These are phyloP conservation scores for Leishmania turanica DNA, from an alignment of 208 protist species.

Conservation along the genomic window DNA sequence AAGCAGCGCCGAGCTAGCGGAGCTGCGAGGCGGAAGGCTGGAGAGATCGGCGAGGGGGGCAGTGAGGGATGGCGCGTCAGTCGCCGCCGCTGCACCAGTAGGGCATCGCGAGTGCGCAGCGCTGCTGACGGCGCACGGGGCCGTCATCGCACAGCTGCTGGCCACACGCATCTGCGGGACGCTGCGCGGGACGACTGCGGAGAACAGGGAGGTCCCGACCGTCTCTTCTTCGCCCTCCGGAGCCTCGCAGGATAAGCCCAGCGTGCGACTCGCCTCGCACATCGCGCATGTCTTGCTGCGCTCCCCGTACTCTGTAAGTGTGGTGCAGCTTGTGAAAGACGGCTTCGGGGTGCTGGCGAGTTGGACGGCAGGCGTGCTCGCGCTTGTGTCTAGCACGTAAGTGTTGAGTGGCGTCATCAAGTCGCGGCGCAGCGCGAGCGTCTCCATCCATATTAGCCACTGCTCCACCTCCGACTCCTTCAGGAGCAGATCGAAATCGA, in stretches of 20 bases:
- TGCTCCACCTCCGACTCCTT: constrained; percentile 73
- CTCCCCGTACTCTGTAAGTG: constrained; percentile 6
- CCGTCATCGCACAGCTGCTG: constrained; percentile 8
- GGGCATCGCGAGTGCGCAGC: not conserved
- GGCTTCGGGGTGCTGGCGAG: not conserved
- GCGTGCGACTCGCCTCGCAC: constrained; percentile 16
- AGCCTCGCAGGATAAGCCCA: constrained; percentile 11
- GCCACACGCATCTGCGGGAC: constrained; percentile 13
- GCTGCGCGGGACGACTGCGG: constrained; percentile 1
- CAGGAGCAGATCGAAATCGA: constrained; percentile 83
- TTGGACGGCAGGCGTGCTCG: not conserved
- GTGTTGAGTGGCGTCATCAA: constrained; percentile 57
- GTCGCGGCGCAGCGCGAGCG: constrained; percentile 48
- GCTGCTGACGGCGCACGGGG: not conserved
- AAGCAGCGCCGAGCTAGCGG: constrained; percentile 15
- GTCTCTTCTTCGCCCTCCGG: constrained; percentile 3
- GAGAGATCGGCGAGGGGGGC: not conserved
- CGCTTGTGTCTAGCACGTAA: constrained; percentile 43
- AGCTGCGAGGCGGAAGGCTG: constrained; percentile 5
- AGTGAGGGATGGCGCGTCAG: not conserved
- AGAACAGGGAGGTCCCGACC: constrained; percentile 5
- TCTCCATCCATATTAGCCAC: constrained; percentile 83
- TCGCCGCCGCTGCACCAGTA: not conserved
- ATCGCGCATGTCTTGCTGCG: constrained; percentile 3
- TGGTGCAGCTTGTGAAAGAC: not conserved